These are phyloP conservation scores for Solanum dulcamara DNA, from an alignment of 257 asterid genomes.

Conservation along the genomic window DNA sequence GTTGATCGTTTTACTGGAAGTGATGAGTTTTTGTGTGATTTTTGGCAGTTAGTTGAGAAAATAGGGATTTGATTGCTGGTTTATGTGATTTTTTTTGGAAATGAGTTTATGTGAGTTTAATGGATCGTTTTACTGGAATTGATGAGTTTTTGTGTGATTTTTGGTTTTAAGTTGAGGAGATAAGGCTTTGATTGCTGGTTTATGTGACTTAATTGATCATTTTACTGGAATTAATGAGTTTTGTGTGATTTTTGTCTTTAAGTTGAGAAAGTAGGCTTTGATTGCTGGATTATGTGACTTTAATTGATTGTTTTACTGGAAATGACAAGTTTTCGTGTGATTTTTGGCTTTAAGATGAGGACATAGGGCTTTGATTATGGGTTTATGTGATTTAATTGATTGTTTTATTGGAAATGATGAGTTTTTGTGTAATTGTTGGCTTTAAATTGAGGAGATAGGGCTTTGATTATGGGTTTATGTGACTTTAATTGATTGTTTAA, in stretches of 20 bases:
- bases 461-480: constrained; percentile 3
- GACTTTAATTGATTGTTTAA: not conserved
- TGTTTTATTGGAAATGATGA: not conserved
- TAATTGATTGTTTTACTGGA: not conserved
- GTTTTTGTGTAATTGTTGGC: not conserved
- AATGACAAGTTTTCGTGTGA: not conserved
- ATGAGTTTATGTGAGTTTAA: not conserved
- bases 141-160: not conserved
- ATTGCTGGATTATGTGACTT: not conserved
- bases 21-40: not conserved
- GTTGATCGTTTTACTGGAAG: not conserved
- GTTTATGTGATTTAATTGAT: not conserved
- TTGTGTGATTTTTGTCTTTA: not conserved
- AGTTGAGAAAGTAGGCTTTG: not conserved
- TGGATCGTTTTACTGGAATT: not conserved
- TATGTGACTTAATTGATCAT: not conserved
- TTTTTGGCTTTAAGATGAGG: not conserved
- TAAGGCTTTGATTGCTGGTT: constrained; percentile 10
- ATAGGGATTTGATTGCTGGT: constrained; percentile 10
- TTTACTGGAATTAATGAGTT: not conserved
- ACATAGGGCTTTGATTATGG: constrained; percentile 8
- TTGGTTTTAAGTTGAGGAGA: not conserved
- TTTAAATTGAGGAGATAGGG: constrained; percentile 5
- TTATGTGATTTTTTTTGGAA: too few species aligned
- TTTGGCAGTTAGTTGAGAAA: not conserved